Evolutionary conservation across 805 yeast genomes (phyloP), one percentile per base, ranked within the genome.

Genomic region (Starmerella geochares): DNA sequence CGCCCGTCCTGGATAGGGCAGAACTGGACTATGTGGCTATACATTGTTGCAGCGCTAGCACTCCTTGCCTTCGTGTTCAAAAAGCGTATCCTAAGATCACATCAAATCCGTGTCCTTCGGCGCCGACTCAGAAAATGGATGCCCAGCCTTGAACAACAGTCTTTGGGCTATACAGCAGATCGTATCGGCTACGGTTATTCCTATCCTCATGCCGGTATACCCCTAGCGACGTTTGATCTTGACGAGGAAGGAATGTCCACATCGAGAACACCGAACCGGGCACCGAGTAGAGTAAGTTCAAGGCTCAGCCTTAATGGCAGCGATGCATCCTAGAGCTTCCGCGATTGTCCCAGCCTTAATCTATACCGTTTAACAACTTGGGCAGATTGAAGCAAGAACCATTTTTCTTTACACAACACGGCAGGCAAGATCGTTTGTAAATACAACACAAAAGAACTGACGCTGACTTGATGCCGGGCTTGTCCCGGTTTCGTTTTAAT

Each of bases 231-330:
- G n/a, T n/a, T 48, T 19, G 47, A 38, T n/a, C 14, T 17, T 11
- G 35, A 20, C 20, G 31, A 52, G 5, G 39, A 32, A 21, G 52
- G 42, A n/a, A 24, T 41, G 19, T 43, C 54, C 2, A 35, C 52
- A 16, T 48, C 54, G 16, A 36, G 52, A 3, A 47, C 58, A 14
- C 50, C 48, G 11, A 19, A 33, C 17, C 37, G 54, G 19, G 35
- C 51, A 9, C 57, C 59, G 6, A 55, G 57, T 20, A 39, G 62
- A 9, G 61, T 58, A 5, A 49, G 54, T 21, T 54, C 60, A 10
- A 53, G 62, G 33, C 32, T 52, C 20, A 58, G 52, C 36, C 25
- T 59, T 43, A 54, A 28, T 13, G 39, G 41, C 14, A n/a, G n/a
- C n/a, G n/a, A n/a, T n/a, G n/a, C n/a, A n/a, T n/a, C n/a, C n/a